Base-by-base conservation (phyloP, 2,329 filamentous ascomycete species). In the Ustulina deusta region DNA sequence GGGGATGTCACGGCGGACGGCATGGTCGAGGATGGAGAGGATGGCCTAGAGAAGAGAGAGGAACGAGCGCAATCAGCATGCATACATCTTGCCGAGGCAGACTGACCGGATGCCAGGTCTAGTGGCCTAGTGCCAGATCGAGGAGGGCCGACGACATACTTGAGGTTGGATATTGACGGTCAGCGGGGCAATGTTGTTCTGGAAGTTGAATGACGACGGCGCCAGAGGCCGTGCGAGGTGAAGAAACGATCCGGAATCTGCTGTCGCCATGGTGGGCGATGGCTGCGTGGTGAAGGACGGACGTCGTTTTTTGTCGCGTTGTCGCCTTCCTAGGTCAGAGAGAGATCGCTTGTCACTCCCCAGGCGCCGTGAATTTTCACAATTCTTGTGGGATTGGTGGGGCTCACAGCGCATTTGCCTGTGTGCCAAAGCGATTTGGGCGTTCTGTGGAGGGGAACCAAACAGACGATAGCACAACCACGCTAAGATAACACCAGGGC, bases 81-180 rank as follows among this genome's bases (percentile, higher is more conserved):
- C 25, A 20, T 29, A 10, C 25, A 42, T 20, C 3, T n/a, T 25
- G 15, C 20, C 20, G 42, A 62, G 46, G 49, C 54, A 61, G 38
- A 61, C 22, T 11, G 68, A 51, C 17, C 9, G 3, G 27, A 40
- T 34, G n/a, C 15, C 13, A 10, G 25, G 51, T 63, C 68, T 59
- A 64, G n/a, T 20, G 22, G 15, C 15, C 5, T 17, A 13, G 6
- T 27, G 22, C 20, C 29, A 20, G 25, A 55, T 63, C 69, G 61
- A 64, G 48, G 25, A 48, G 48, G 51, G n/a, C 11, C 11, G 29
- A 59, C 32, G 63, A 79, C 87, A 78, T 88, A 97, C 93, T 88
- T 97, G 94, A 78, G 96, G 94, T 82, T 97, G 96, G 81, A 99
- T 92, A 79, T 93, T 92, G 79, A 99, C 94, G 81, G 91, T 92